Base-by-base conservation (phyloP, 2,329 filamentous ascomycete genomes). In the Pseudocercospora fuligena region DNA sequence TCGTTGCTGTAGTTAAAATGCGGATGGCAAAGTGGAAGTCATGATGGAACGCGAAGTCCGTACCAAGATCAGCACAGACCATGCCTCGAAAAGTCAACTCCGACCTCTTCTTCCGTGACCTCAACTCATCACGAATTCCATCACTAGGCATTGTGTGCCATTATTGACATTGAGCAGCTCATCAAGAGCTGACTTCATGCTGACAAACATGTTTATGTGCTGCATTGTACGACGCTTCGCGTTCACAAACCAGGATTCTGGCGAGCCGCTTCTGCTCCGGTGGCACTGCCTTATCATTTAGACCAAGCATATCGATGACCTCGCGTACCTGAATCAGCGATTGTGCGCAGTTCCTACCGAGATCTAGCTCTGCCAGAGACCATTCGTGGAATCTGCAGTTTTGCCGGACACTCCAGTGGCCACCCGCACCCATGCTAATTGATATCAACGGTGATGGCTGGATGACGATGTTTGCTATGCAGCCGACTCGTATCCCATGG, bases 391-490 rank as follows among this genome's bases (percentile, higher is more conserved):
- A 46, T 21, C 43, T 21, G 19, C 43, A 5, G 43, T 46, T 16
- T 21, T 16, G 19, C 43, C 14, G 14, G 43, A 21, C 16, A 14
- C 43, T 46, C 6, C 21, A n/a, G 21, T 11, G n/a, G 46, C 21
- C n/a, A 23, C 46, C 46, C n/a, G 6, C 8, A 49, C 21, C 21
- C 46, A 49, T 49, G 46, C 46, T 11, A 23, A 23, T 49, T 49
- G 16, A 49, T 49, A 49, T 19, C 46, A 49, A 23, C 46, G 21
- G 21, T 49, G 46, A 19, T 49, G n/a, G 21, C 16, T 49, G 46
- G 46, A 49, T 49, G 46, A 49, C 46, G 46, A 49, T 49, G n/a
- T 19, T 49, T 49, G 46, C 46, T 49, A 49, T 23, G 21, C n/a
- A 2, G 21, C 46, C 16, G 16, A n/a, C n/a, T n/a, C 46, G n/a